Percentiles rank a stretch among this genome's conserved stretches.
phyloP scores from a whole-genome alignment of 192 early-diverging fungal species.

The Coemansia sp. region DNA sequence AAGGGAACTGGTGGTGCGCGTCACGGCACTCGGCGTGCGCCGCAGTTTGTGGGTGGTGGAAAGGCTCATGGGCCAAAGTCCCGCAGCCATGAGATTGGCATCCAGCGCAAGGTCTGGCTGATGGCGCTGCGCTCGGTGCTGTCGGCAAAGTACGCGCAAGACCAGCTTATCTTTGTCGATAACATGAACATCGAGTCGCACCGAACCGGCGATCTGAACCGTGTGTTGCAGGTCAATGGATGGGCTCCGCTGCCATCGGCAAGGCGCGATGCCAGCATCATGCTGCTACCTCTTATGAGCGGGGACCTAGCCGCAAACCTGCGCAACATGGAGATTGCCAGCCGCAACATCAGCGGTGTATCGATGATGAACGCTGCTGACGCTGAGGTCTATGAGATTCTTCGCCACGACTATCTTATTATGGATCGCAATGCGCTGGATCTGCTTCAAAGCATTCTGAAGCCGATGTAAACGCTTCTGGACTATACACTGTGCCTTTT shows the following conservation, averaged over 20 bases:
- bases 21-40: slow-evolving; percentile 78
- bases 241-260: slow-evolving; percentile 36
- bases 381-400: slow-evolving; percentile 66
- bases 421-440: slow-evolving; percentile 67
- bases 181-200: slow-evolving; percentile 56
- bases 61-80: slow-evolving; percentile 90
- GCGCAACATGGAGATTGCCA: slow-evolving; percentile 58
- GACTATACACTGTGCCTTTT: not conserved
- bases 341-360: slow-evolving; percentile 62
- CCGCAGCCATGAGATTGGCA: slow-evolving; percentile 74
- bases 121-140: slow-evolving; percentile 81
- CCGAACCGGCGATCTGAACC: slow-evolving; percentile 60
- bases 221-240: slow-evolving; percentile 43
- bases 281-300: slow-evolving; percentile 44
- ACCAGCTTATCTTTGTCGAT: slow-evolving; percentile 87
- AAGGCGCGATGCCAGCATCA: slow-evolving; percentile 16
- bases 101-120: slow-evolving; percentile 86
- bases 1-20: slow-evolving; percentile 94
- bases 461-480: slow-evolving; percentile 30
- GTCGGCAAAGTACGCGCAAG: slow-evolving; percentile 84
- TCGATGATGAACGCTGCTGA: slow-evolving; percentile 62
- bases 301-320: slow-evolving; percentile 39
- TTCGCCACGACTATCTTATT: slow-evolving; percentile 67
- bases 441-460: slow-evolving; percentile 58
- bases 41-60: slow-evolving; percentile 86